Evolutionary conservation across 345 rosid genomes (phyloP).

Genomic region (Syzygium aqueum): DNA sequence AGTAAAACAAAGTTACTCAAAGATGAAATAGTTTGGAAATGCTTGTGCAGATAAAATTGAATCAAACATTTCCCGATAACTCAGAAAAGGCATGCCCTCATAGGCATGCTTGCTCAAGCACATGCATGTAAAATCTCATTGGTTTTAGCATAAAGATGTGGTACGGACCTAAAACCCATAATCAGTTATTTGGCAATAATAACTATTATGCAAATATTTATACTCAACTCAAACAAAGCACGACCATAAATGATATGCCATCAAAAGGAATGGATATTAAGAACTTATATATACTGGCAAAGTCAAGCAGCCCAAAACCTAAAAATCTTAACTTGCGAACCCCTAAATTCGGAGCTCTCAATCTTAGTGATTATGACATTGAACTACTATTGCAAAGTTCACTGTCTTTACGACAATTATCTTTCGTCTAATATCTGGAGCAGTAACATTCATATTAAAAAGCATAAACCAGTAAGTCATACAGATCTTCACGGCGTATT

Average conservation of each 20-base stretch:
- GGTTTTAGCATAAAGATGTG: neutral
- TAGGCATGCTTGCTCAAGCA: neutral
- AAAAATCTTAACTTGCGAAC: neutral
- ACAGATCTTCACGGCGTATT: neutral
- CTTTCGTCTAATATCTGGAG: neutral
- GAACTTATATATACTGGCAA: neutral
- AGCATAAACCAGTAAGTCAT: neutral
- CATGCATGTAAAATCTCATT: neutral
- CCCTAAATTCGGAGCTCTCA: neutral
- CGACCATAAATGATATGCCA: neutral
- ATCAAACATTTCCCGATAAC: neutral
- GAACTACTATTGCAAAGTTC: neutral
- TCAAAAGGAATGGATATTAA: neutral
- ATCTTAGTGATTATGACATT: neutral
- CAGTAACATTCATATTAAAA: neutral
- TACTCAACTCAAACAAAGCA: neutral
- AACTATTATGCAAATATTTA: neutral
- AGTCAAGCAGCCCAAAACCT: neutral
- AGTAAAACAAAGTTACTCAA: neutral
- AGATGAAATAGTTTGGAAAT: neutral
- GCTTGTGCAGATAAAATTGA: neutral
- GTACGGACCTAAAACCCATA: neutral
- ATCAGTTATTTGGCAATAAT: neutral
- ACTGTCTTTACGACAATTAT: neutral
- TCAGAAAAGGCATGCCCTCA: neutral